Evolutionary conservation across 768 basidiomycete species (phyloP), one percentile per base, ranked within the genome.

Genomic region (Boletus pseudo-olivaceus): DNA sequence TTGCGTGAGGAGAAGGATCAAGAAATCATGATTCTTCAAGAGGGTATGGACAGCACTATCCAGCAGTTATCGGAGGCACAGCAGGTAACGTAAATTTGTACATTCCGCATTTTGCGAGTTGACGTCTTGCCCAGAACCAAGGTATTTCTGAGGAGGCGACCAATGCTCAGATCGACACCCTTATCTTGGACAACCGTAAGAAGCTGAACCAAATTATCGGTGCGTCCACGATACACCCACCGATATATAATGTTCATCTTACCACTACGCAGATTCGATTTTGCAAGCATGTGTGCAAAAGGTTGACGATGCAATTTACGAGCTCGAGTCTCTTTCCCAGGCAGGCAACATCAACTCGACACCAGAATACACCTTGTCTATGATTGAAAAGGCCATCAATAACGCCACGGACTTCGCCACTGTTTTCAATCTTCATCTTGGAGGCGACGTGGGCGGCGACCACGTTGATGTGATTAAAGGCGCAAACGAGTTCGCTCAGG

Each of bases 401-500:
- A 96, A 90, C 63, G 93, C 95, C 15, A 98, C 86, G 44, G 96
- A 99, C 65, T 98, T 99, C 65, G 97, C 96, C 10, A 90, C 89
- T 17, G 79, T 93, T 53, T 98, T 93, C 76, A 93, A 93, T 68
- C 82, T 97, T 10, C 92, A 91, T 72, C 81, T 98, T 20, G 81
- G 85, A 56, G 87, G 87, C 23, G 93, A 96, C 59, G 76, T 76
- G 41, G 96, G 96, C 32, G 97, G 95, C 9, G 92, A 97, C 49
- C 85, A 98, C 67, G 97, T 99, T 57, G 93, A 97, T 47, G 97
- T 98, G 52, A 98, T 99, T 78, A 97, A 97, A 73, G 85, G 88
- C 46, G 93, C 96, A 56, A 98, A 98, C 73, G 94, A 96, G 65
- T 85, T 98, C 53, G 95, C 96, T 0, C 97, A 99, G 72, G 85